Conservation (phyloP, 208 protist genomes). For the Endotrypanum monterogeii region DNA sequence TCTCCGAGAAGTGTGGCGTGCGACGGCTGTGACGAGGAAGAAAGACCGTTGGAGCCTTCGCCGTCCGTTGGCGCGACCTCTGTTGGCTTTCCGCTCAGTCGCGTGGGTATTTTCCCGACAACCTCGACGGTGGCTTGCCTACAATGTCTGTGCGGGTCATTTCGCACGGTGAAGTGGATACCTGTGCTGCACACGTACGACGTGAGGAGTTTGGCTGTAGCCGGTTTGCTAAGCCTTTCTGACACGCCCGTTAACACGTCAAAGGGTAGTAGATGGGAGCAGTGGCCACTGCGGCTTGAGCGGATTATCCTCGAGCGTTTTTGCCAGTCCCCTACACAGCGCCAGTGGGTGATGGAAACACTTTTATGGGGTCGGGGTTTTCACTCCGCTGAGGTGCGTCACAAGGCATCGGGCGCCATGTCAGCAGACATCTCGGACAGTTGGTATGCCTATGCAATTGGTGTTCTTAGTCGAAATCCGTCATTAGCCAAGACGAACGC, state of each 20-base stretch:
- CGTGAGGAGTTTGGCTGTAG: slow-evolving; percentile 28
- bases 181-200: slow-evolving; percentile 46
- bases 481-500: not conserved
- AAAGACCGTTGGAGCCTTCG: not conserved
- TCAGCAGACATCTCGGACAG: slow-evolving; percentile 12
- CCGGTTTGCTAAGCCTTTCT: slow-evolving; percentile 29
- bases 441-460: slow-evolving; percentile 36
- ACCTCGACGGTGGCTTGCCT: slow-evolving; percentile 32
- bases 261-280: not conserved
- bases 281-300: slow-evolving; percentile 26
- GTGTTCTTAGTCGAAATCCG: slow-evolving; percentile 9
- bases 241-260: not conserved
- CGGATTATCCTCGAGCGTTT: slow-evolving; percentile 16
- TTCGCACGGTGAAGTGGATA: slow-evolving; percentile 36
- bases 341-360: slow-evolving; percentile 17
- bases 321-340: slow-evolving; percentile 29
- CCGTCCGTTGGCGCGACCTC: not conserved
- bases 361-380: slow-evolving; percentile 31
- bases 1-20: not conserved
- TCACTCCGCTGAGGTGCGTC: slow-evolving; percentile 7
- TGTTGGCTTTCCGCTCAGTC: slow-evolving; percentile 48
- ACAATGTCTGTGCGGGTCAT: slow-evolving; percentile 30
- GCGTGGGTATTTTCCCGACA: slow-evolving; percentile 40
- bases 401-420: not conserved
- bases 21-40: slow-evolving; percentile 4